Evolutionary conservation across 23 red algal species (phyloP), one percentile per base, ranked within the genome.

Genomic region (Gracilaria vermiculophylla): DNA sequence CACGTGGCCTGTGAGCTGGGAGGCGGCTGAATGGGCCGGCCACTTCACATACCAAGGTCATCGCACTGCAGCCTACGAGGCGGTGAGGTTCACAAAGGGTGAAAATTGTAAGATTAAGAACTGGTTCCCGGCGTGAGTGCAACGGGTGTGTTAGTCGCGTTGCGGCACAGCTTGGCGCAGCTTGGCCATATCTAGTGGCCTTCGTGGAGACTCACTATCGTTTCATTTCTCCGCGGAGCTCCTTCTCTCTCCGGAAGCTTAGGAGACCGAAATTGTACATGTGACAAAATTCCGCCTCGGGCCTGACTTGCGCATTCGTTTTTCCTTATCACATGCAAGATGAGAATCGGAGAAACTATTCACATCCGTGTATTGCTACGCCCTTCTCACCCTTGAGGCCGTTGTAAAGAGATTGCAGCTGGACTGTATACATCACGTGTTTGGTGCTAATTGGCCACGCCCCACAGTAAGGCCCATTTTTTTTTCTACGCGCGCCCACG

Each of bases 1-100:
- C 81, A 25, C 73, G 40, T 86, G 81, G 81, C 62, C 66, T 28
- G 81, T 74, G 62, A 53, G 48, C 34, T 25, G 51, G 60, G 3
- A 70, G 58, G 81, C 64, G 28, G 45, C 62, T 40, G 29, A 41
- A 34, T 86, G 81, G 81, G 81, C 45, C 39, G 81, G 81, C 3
- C 20, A 43, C 17, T 86, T 53, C 20, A 31, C 15, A 37, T 72
- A 70, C 27, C 32, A 49, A 15, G 81, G 66, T 35, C 81, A 53
- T 25, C 42, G 81, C 10, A 72, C 60, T 0, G 43, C 23, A 23
- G 56, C 65, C 29, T 86, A 86, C 19, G 61, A 54, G 1, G 60
- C 16, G 14, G 62, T 86, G 27, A 16, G 66, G 17, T 86, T 72
- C 53, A 86, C 66, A 70, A 86, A 70, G 44, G 81, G 81, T 8